Evolutionary conservation across 371 early-diverging fungal species (phyloP), one percentile per base, ranked within the genome.

Genomic region (Actinomortierella ambigua): DNA sequence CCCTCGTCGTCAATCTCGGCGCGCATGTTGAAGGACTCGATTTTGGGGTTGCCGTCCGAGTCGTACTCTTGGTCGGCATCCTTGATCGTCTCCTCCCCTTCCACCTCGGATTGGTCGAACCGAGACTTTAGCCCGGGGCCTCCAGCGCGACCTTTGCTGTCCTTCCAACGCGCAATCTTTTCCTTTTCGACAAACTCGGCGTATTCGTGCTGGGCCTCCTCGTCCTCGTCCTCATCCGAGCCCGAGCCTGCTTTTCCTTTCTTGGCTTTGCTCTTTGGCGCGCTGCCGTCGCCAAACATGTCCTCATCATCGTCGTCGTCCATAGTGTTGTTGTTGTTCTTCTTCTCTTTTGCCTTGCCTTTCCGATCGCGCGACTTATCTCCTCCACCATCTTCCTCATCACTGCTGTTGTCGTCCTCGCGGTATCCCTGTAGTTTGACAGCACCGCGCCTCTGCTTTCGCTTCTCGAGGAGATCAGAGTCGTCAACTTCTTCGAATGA

Each of bases 1-100:
- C 94, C 95, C 54, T 95, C 94, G 69, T 93, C 93, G 55, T 95
- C 94, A 68, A 94, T 64, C 57, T 95, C 95, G 18, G 87, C 85
- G 20, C 90, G 86, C 92, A 96, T 91, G 64, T 96, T 94, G 68
- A 96, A 95, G 0, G 94, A 92, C 63, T 90, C 91, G 26, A 96
- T 79, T 39, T 79, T 80, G 2, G 79, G 75, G 51, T 70, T 60
- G 9, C 77, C 79, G 2, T 68, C 62, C 17, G 70, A 75, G 23
- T 67, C 58, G 64, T 67, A 69, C 15, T 77, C 77, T 15, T 75
- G 65, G 3, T 73, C 75, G 28, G 71, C 77, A 0, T 54, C 61
- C n/a, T 61, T 40, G 18, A 63, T 47, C 26, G 54, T 18, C 1
- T 62, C 63, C n/a, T 68, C 62, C 4, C 57, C 56, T 29, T 64